Evolutionary conservation across 148 eudicot species (phyloP).

Genomic region (Cornus controversa): DNA sequence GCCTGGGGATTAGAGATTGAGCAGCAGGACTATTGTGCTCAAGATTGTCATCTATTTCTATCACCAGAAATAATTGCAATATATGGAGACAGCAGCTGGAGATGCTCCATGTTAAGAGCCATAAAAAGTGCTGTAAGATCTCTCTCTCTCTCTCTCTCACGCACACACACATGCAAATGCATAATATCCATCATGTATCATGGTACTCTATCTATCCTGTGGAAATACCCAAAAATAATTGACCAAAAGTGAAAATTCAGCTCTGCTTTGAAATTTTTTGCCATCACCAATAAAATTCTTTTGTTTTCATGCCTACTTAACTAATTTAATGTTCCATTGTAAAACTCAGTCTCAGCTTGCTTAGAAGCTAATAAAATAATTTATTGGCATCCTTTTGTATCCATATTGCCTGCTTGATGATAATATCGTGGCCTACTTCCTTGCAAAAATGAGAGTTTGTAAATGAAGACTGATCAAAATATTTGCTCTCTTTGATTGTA

Average conservation of each 20-base stretch:
- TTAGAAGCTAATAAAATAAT: neutral
- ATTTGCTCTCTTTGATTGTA: too few relatives aligned
- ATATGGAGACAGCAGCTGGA: slow-evolving; percentile 70
- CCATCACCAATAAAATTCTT: neutral
- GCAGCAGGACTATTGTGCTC: slow-evolving; percentile 9
- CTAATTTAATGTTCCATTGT: neutral
- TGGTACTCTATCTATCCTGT: neutral
- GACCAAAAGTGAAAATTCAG: too few relatives aligned
- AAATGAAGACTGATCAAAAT: neutral
- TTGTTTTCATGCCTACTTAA: neutral
- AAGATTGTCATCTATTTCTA: slow-evolving; percentile 41
- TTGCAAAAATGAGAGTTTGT: neutral
- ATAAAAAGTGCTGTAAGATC: slow-evolving; percentile 57
- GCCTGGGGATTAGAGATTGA: slow-evolving; percentile 26
- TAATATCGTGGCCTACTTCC: neutral
- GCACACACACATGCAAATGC: neutral
- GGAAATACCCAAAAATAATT: neutral
- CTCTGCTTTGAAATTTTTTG: neutral
- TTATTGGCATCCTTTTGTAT: neutral
- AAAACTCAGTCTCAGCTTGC: neutral
- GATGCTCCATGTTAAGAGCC: slow-evolving; percentile 52
- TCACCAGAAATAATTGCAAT: slow-evolving; percentile 77
- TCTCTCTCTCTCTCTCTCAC: slow-evolving; percentile 14
- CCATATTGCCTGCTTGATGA: neutral
- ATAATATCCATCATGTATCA: too few relatives aligned